Conservation (phyloP, 192 early-diverging fungal species). For the Polychytrium aggregatum region DNA sequence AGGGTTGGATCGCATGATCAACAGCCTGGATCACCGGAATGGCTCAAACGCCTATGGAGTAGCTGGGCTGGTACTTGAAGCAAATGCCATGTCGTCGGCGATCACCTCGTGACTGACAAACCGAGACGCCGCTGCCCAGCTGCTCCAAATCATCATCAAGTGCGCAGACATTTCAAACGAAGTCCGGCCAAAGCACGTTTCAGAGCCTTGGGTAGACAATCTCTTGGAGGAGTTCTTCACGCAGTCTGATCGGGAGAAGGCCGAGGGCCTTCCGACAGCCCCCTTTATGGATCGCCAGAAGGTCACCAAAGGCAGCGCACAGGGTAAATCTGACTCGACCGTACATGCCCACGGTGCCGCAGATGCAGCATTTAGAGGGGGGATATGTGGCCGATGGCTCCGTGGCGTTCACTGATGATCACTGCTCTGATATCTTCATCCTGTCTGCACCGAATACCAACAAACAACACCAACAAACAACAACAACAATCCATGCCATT, state of each 20-base stretch:
- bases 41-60: too few relatives aligned
- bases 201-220: slow-evolving; percentile 42
- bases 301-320: slow-evolving; percentile 40
- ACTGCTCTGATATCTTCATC: too few relatives aligned
- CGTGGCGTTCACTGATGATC: too few relatives aligned
- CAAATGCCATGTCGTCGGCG: too few relatives aligned
- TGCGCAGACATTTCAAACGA: slow-evolving; percentile 49
- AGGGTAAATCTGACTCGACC: slow-evolving; percentile 15
- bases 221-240: slow-evolving; percentile 44
- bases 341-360: too few relatives aligned
- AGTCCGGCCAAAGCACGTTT: slow-evolving; percentile 38
- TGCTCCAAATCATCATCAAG: slow-evolving; percentile 42
- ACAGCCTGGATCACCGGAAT: background rate
- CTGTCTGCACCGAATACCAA: too few relatives aligned
- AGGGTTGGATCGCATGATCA: background rate
- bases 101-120: too few relatives aligned
- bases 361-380: too few relatives aligned
- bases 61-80: too few relatives aligned
- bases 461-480: too few relatives aligned
- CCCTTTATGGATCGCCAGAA: slow-evolving; percentile 48
- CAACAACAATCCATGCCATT: too few relatives aligned
- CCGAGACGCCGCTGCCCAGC: slow-evolving; percentile 9
- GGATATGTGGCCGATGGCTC: too few relatives aligned
- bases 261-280: slow-evolving; percentile 35
- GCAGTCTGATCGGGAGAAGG: slow-evolving; percentile 40